Evolutionary conservation across 352 stramenopile genomes (phyloP).

Genomic region (Globisporangium recalcitrans): DNA sequence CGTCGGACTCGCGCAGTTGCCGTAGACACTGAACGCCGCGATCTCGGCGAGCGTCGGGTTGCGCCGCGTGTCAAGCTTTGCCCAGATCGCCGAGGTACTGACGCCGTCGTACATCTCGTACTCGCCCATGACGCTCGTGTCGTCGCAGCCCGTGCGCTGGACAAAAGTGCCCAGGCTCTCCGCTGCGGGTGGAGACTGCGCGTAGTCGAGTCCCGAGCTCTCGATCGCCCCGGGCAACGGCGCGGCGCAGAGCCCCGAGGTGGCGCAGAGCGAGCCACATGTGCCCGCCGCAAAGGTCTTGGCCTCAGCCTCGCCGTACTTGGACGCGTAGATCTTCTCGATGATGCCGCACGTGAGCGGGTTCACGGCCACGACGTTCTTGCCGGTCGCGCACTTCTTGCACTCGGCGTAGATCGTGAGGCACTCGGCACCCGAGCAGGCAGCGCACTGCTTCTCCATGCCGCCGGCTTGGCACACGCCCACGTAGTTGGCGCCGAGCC

Average conservation of each 20-base stretch:
- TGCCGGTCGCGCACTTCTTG: conserved; percentile 32
- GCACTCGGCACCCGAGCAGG: conserved; percentile 32
- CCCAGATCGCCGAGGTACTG: conserved; percentile 13
- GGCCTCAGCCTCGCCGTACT: conserved; percentile 34
- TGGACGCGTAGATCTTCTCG: conserved; percentile 36
- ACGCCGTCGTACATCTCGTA: conserved; percentile 63
- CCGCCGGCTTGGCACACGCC: conserved; percentile 27
- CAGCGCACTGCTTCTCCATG: conserved; percentile 41
- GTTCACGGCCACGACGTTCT: conserved; percentile 37
- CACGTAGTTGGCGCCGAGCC: conserved; percentile 52
- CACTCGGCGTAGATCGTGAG: conserved; percentile 30
- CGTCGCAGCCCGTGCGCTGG: conserved; percentile 66
- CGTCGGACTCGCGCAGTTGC: conserved; percentile 17
- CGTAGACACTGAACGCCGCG: conserved; percentile 15
- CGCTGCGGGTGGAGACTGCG: conserved; percentile 24
- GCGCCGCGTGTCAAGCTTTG: conserved; percentile 8
- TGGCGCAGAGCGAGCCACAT: conserved; percentile 36
- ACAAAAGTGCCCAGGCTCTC: conserved; percentile 37
- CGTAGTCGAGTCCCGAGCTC: conserved; percentile 57
- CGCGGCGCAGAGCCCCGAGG: conserved; percentile 48
- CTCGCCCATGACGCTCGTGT: conserved; percentile 45
- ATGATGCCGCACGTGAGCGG: conserved; percentile 35
- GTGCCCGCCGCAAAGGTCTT: conserved; percentile 30
- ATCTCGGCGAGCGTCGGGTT: conserved; percentile 23
- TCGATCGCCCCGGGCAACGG: conserved; percentile 54